Evolutionary conservation across 2,329 filamentous ascomycete species (phyloP).

Genomic region (Pezicula carpinea): DNA sequence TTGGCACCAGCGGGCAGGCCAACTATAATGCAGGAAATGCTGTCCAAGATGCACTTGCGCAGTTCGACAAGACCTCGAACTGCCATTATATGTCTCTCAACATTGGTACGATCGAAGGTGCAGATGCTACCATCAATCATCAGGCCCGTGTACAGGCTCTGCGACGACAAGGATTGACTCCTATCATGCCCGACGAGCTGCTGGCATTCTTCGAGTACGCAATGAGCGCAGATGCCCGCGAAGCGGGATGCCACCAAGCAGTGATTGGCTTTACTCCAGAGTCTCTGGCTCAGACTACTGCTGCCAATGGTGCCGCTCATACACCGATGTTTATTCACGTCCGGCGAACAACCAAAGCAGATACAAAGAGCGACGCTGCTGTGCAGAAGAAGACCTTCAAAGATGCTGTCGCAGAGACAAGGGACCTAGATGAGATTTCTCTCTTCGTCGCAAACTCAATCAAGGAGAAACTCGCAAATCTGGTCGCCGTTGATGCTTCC

Average conservation of each 20-base stretch:
- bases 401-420: background rate
- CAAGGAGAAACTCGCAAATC: background rate
- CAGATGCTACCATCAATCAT: background rate
- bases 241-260: background rate
- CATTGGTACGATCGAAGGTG: background rate
- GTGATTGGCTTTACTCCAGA: background rate
- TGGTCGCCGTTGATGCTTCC: background rate
- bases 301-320: background rate
- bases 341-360: background rate
- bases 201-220: background rate
- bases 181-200: background rate
- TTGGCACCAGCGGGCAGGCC: conserved; percentile 6
- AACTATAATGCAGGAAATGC: conserved; percentile 5
- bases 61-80: background rate
- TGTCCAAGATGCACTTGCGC: background rate
- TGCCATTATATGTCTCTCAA: background rate
- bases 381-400: background rate
- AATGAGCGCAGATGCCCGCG: background rate
- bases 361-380: background rate
- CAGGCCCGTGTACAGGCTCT: background rate
- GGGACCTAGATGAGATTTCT: background rate
- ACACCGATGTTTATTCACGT: background rate
- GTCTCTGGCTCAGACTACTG: background rate
- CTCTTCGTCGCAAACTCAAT: background rate
- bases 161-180: background rate